Base-by-base conservation (phyloP, 176 grass and related monocot species). In the Alloteropsis semialata region DNA sequence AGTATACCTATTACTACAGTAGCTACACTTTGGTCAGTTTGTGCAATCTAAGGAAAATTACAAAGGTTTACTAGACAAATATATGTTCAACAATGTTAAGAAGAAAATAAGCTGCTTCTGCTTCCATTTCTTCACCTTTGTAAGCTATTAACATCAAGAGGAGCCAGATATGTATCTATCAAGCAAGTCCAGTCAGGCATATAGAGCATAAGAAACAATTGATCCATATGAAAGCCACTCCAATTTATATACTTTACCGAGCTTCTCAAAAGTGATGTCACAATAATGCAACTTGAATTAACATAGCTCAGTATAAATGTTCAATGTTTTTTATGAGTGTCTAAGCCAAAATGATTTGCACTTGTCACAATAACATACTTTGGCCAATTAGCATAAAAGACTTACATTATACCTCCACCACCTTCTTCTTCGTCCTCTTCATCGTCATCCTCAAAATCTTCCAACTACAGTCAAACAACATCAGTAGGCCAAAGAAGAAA, bases 401-500 rank as follows among this genome's bases (percentile, higher is more conserved):
- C 53, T 72, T 80, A 98, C 96, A 38, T 93, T 74, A 89, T 73
- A 80, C 91, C 81, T 80, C 88, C 88, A 15, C 57, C 83, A 9
- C 42, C 53, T 73, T 92, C 62, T 69, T 79, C 84, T 82, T 56
- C 90, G 74, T n/a, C 72, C 1, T 76, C 88, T 42, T 92, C 90
- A 67, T 82, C 90, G 69, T 81, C 90, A 87, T 65, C 80, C 75
- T 89, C 92, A 80, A 91, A 85, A 88, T 89, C 90, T 86, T 80
- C 96, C 50, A 91, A 79, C 96, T 98, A 72, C 33, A 81, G 3
- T 82, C 58, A 84, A 86, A 86, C 19, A 79, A 43, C 36, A 71
- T 42, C 25, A 88, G 68, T 59, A 60, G 55, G 17, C 57, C 76
- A 88, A 78, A 65, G 21, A 76, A 78, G 7, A 84, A 38, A 45